These are phyloP conservation scores for Nicotiana undulata DNA, from an alignment of 257 asterid genomes.

Conservation along the genomic window DNA sequence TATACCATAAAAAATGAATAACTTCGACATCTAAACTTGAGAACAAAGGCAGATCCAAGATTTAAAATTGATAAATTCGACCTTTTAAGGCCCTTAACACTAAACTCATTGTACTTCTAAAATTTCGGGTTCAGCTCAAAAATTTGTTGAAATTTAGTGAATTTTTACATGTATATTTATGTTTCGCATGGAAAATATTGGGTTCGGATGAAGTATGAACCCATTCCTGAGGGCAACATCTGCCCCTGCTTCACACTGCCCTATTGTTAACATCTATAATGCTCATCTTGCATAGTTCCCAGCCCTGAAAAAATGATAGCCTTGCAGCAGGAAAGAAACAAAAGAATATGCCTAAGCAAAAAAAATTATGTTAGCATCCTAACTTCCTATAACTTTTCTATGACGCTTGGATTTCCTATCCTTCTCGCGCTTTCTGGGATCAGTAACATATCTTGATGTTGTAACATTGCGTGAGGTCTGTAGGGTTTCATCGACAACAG, in stretches of 20 bases:
- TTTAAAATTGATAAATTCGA: no score
- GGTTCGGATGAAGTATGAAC: no score
- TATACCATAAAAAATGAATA: no score
- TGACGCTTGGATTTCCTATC: constrained; percentile 58
- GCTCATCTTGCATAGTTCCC: constrained; percentile 25
- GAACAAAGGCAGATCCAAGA: no score
- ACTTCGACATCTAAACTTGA: no score
- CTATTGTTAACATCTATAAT: constrained; percentile 12
- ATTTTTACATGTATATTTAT: no score
- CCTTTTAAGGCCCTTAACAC: no score
- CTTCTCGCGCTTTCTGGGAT: constrained; percentile 39
- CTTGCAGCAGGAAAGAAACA: constrained; percentile 27
- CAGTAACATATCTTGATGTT: constrained; percentile 7
- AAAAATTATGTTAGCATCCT: constrained; percentile 15
- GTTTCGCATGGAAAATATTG: no score
- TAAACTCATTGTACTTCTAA: no score
- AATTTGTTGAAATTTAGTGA: no score
- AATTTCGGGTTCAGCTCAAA: no score
- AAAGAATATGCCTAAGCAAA: constrained; percentile 23
- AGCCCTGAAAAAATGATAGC: constrained; percentile 3
- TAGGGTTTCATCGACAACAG: constrained; percentile 7
- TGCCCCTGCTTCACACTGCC: not conserved
- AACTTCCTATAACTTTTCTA: constrained; percentile 48
- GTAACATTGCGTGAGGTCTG: constrained; percentile 5
- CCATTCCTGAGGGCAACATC: no score